A percentile compares a stretch with the other conserved stretches of the same genome.
These are phyloP conservation scores for Tillandsia leiboldiana DNA, from an alignment of 176 grass and related monocot genomes.

Conservation along the genomic window DNA sequence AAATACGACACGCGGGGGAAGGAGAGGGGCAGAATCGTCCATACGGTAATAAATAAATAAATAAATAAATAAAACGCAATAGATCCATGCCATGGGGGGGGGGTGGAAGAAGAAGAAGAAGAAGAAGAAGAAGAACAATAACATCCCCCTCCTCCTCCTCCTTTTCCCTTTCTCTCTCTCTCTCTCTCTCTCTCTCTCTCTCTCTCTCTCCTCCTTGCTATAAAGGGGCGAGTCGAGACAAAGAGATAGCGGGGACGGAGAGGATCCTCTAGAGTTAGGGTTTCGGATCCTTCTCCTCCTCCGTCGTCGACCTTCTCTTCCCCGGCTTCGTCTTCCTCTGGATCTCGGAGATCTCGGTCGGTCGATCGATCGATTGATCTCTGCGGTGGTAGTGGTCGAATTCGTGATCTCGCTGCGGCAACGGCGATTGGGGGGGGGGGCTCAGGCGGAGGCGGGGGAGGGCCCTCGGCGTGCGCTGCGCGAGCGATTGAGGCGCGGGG, in stretches of 20 bases:
- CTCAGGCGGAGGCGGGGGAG: not conserved
- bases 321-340: constrained; percentile 3
- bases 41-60: not conserved
- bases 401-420: constrained; percentile 10
- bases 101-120: constrained; percentile 22
- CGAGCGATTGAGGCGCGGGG: not conserved
- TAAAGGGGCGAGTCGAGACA: constrained; percentile 22
- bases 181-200: constrained; percentile 24
- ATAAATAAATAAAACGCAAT: constrained; percentile 13
- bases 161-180: not conserved
- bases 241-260: constrained; percentile 14
- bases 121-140: constrained; percentile 6
- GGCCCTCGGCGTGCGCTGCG: not conserved
- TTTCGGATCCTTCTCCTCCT: constrained; percentile 7
- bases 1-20: not conserved
- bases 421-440: not conserved
- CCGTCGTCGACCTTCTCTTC: constrained; percentile 12
- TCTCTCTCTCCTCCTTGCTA: constrained; percentile 28
- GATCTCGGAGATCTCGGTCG: no score
- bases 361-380: constrained; percentile 15
- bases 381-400: constrained; percentile 5
- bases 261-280: constrained; percentile 51
- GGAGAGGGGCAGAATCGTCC: constrained; percentile 52
- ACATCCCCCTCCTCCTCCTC: constrained; percentile 24
- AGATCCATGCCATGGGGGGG: constrained; percentile 38